A percentile compares a stretch with the other conserved stretches of the same genome.
phyloP scores from a whole-genome alignment of 495 filamentous ascomycete species.

The Penicillium flavigenum region DNA sequence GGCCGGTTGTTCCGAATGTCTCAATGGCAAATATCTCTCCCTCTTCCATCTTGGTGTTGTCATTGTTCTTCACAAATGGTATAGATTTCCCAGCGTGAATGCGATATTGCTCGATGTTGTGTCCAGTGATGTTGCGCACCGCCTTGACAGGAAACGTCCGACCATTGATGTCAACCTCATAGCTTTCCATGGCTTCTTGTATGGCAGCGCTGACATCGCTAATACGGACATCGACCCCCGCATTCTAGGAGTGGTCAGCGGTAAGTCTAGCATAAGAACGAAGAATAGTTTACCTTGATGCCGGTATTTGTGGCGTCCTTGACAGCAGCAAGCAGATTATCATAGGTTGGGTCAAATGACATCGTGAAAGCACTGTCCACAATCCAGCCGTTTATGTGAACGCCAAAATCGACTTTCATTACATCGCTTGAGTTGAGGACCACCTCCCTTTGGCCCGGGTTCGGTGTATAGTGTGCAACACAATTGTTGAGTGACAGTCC shows the following conservation, averaged over 20 bases:
- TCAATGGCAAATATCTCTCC: conserved; percentile 66
- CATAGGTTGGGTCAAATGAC: conserved; percentile 60
- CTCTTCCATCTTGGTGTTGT: conserved; percentile 65
- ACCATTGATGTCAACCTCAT: conserved; percentile 59
- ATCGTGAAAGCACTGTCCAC: conserved; percentile 66
- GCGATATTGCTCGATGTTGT: conserved; percentile 57
- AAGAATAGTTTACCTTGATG: conserved; percentile 41
- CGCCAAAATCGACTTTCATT: conserved; percentile 68
- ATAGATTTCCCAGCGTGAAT: conserved; percentile 64
- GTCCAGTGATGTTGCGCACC: conserved; percentile 57
- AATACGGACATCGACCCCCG: conserved; percentile 62
- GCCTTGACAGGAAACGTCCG: conserved; percentile 57
- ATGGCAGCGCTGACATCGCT: conserved; percentile 61
- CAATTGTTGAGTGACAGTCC: conserved; percentile 60
- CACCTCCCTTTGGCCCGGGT: conserved; percentile 58
- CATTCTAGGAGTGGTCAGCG: conserved; percentile 37
- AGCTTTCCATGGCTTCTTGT: conserved; percentile 68
- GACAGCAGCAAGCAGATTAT: conserved; percentile 59
- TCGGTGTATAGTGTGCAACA: conserved; percentile 64
- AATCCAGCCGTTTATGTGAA: conserved; percentile 64
- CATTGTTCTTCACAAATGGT: conserved; percentile 58
- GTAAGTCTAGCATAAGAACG: neutral
- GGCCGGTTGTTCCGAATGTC: conserved; percentile 63
- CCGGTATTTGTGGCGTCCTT: conserved; percentile 66
- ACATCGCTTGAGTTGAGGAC: conserved; percentile 57